Conservation (phyloP, 2,329 filamentous ascomycete genomes). For the Triangularia setosa region DNA sequence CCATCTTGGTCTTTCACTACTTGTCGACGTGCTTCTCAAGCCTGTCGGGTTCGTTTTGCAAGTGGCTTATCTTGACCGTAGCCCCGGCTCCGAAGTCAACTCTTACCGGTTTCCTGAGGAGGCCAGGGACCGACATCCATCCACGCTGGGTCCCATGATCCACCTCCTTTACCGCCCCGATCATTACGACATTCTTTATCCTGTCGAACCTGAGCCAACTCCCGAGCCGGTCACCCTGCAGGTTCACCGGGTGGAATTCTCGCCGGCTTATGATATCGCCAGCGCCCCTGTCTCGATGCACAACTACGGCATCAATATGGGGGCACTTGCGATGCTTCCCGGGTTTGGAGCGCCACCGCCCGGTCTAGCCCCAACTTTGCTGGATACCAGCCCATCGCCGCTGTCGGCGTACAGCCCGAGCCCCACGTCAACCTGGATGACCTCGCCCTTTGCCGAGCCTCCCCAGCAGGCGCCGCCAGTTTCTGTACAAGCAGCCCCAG, state of each 20-base stretch:
- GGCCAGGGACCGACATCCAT: conserved; percentile 42
- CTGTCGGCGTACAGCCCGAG: conserved; percentile 29
- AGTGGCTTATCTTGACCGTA: conserved; percentile 87
- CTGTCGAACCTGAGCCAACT: conserved; percentile 22
- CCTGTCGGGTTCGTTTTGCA: conserved; percentile 76
- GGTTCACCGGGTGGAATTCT: conserved; percentile 51
- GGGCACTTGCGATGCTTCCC: conserved; percentile 45
- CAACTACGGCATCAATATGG: conserved; percentile 43
- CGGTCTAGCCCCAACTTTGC: conserved; percentile 18
- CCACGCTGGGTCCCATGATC: conserved; percentile 48
- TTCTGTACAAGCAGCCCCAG: conserved; percentile 25
- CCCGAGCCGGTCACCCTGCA: conserved; percentile 40
- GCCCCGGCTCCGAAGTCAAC: conserved; percentile 71
- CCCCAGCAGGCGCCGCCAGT: conserved; percentile 19
- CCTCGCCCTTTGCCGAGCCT: conserved; percentile 32
- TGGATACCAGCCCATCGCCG: conserved; percentile 24
- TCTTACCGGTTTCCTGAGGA: conserved; percentile 61
- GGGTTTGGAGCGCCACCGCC: conserved; percentile 34
- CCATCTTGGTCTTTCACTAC: conserved; percentile 73
- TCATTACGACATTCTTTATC: conserved; percentile 92
- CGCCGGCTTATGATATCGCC: conserved; percentile 43
- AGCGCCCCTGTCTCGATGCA: conserved; percentile 38
- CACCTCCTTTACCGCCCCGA: conserved; percentile 65
- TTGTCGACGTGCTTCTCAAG: conserved; percentile 75
- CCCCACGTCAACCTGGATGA: conserved; percentile 38